phyloP scores from a whole-genome alignment of 371 early-diverging fungal genomes.

The Smittium culicis region DNA sequence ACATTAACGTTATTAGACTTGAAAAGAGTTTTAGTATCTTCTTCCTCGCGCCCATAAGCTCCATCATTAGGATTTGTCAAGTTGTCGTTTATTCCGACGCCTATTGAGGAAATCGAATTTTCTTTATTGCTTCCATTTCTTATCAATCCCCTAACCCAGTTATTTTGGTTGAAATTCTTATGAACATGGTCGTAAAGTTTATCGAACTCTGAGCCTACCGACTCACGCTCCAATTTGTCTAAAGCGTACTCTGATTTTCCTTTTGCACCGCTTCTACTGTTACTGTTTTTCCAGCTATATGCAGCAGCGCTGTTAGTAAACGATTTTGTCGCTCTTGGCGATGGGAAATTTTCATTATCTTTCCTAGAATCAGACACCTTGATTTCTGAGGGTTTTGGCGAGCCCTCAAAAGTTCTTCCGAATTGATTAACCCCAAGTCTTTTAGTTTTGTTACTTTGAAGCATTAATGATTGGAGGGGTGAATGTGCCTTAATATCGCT shows the following conservation, averaged over 20 bases:
- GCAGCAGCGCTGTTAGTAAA: too few relatives aligned
- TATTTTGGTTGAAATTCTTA: background rate
- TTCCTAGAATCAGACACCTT: too few relatives aligned
- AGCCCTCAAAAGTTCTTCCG: too few relatives aligned
- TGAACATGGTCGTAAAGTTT: constrained; percentile 31
- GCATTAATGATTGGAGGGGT: background rate
- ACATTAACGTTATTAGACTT: background rate
- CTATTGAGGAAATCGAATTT: background rate
- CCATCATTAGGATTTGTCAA: background rate
- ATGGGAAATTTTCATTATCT: background rate
- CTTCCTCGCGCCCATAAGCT: background rate
- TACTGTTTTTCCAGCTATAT: too few relatives aligned
- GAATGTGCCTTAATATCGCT: background rate
- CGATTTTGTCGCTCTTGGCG: too few relatives aligned
- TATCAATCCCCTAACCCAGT: constrained; percentile 5
- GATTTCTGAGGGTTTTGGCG: too few relatives aligned
- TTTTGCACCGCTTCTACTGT: background rate
- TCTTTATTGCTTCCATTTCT: background rate
- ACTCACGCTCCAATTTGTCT: constrained; percentile 27
- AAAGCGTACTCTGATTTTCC: constrained; percentile 2
- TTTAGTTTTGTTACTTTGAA: background rate
- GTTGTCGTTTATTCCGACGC: too few relatives aligned
- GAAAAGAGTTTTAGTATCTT: background rate
- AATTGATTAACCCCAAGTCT: too few relatives aligned
- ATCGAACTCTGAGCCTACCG: constrained; percentile 33